Conservation (phyloP, 2,329 filamentous ascomycete genomes). For the Hypoxylon rubiginosum region DNA sequence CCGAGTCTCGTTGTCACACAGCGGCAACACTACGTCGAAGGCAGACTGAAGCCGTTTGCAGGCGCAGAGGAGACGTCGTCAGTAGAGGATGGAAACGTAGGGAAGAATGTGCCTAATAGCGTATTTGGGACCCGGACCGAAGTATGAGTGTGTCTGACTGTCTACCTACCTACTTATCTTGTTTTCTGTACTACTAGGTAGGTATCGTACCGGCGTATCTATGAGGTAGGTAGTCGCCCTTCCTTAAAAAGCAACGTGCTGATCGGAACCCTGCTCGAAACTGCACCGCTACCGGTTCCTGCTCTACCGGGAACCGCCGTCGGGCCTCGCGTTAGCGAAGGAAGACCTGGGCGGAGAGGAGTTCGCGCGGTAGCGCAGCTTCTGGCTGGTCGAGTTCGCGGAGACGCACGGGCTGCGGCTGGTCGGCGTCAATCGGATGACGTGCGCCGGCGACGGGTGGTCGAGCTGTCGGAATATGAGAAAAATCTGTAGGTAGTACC, state of each 20-base stretch:
- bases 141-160: slow-evolving; percentile 58
- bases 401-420: slow-evolving; percentile 55
- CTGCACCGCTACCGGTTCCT: slow-evolving; percentile 64
- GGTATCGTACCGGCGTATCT: too few relatives aligned
- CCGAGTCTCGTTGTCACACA: too few relatives aligned
- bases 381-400: slow-evolving; percentile 57
- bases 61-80: slow-evolving; percentile 21
- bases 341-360: slow-evolving; percentile 63
- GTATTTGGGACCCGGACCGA: slow-evolving; percentile 61
- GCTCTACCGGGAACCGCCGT: slow-evolving; percentile 59
- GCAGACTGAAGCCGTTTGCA: slow-evolving; percentile 55
- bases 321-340: slow-evolving; percentile 53
- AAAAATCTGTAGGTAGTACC: slow-evolving; percentile 3
- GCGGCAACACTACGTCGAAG: slow-evolving; percentile 67
- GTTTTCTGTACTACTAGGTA: not conserved
- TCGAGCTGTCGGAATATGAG: too few relatives aligned
- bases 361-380: slow-evolving; percentile 60
- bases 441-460: slow-evolving; percentile 61
- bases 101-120: slow-evolving; percentile 55
- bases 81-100: slow-evolving; percentile 42
- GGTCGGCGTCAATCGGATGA: slow-evolving; percentile 62
- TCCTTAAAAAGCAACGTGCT: slow-evolving; percentile 38
- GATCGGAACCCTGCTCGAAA: too few relatives aligned
- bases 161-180: not conserved
- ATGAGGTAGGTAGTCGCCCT: too few relatives aligned